Evolutionary conservation across 805 yeast genomes (phyloP).

Genomic region (Komagataella pseudopastoris): DNA sequence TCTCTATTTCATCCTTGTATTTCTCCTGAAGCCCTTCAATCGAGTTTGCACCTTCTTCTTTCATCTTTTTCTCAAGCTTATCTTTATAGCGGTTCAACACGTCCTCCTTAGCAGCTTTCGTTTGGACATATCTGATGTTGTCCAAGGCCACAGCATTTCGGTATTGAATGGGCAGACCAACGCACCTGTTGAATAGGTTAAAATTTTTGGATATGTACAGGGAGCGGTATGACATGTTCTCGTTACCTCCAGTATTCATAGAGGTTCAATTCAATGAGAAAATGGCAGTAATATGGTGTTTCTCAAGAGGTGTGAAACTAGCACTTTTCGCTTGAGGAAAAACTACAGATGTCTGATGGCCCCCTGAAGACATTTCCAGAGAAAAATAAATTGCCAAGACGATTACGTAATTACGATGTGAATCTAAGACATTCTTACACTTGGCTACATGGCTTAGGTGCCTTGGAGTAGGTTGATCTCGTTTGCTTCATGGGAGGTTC

Average conservation of each 20-base stretch:
- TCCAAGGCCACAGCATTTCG: not conserved
- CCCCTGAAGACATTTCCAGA: not conserved
- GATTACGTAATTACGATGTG: not conserved
- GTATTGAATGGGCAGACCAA: not conserved
- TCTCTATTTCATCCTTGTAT: conserved; percentile 46
- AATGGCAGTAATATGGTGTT: not conserved
- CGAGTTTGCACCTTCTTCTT: conserved; percentile 24
- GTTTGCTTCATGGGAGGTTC: not conserved
- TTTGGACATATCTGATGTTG: conserved; percentile 5
- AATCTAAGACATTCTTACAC: too few relatives aligned
- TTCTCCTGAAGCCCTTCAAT: conserved; percentile 50
- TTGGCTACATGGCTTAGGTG: not conserved
- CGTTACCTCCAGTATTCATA: not conserved
- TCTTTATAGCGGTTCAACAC: conserved; percentile 24
- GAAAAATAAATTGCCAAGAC: not conserved
- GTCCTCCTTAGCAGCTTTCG: conserved; percentile 13
- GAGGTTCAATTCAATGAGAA: not conserved
- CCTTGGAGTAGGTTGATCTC: not conserved
- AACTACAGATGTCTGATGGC: not conserved
- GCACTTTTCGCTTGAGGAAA: not conserved
- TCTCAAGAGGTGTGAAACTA: not conserved
- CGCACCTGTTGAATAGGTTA: not conserved
- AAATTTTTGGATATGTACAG: not conserved
- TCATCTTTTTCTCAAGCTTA: conserved; percentile 25
- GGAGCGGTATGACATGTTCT: not conserved